Base-by-base conservation (phyloP, 140 eudicot species). In the Ambrosia hybrid region DNA sequence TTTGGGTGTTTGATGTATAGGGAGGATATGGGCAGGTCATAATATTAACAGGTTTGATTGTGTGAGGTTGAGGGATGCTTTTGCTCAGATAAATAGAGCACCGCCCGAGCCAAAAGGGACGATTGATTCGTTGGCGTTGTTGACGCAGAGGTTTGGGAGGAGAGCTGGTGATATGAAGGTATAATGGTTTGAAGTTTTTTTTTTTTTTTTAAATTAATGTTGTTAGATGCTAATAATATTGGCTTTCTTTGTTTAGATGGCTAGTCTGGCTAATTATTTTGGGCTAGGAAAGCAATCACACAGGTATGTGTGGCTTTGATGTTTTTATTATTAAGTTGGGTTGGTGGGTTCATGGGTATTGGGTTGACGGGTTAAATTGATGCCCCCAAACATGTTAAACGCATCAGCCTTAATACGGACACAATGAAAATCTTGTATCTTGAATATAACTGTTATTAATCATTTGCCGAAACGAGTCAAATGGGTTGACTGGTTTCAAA, bases 161-260 rank as follows among this genome's bases (percentile, higher is more conserved):
- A 86, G 99, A 80, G 99, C 99, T 74, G 99, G 99, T 63, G 86
- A 95, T 70, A 95, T 95, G 99, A 95, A 95, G 97, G 99, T 94
- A 80, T 67, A 26, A 73, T 69, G 34, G 34, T 1, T 30, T 30
- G 26, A 30, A 30, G 34, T 30, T 30, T 21, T 21, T 21, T 21
- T 21, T 21, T 21, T 21, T 21, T 21, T 21, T 21, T 21, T 21
- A 21, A 30, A 30, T 30, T 30, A 30, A 1, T 30, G 2, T 30
- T 30, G 3, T 41, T 41, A 41, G 3, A 45, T 67, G 65, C 69
- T 87, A 14, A 83, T 58, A 6, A 9, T 58, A 21, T 52, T 62
- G 53, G 4, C 34, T 66, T 10, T 76, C 5, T 82, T 56, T 85
- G 21, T 80, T 57, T 78, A 94, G 99, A 90, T 94, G 99, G 99